These are phyloP conservation scores for Monocercomonoides exilis DNA, from an alignment of 78 protist species.

Conservation along the genomic window DNA sequence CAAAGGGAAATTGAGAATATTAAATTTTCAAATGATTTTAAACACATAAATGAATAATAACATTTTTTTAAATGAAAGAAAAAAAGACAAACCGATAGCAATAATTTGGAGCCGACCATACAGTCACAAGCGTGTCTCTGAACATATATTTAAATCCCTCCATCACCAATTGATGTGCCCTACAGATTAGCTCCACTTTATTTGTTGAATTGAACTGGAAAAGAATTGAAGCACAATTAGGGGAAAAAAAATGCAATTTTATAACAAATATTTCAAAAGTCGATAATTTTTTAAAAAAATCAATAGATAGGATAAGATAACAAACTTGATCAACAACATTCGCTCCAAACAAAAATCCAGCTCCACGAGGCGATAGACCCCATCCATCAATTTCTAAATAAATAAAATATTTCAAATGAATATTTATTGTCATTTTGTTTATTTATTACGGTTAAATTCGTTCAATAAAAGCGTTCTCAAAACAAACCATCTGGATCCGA, in stretches of 20 bases:
- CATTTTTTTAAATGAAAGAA: neutral
- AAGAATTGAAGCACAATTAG: neutral
- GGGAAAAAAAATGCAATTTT: too few relatives aligned
- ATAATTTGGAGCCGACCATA: conserved; percentile 57
- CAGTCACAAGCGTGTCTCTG: conserved; percentile 40
- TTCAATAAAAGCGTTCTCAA: neutral
- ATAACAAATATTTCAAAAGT: too few relatives aligned
- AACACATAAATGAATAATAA: neutral
- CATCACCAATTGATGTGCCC: conserved; percentile 56
- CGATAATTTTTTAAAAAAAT: too few relatives aligned
- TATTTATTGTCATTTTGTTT: neutral
- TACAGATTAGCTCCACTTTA: conserved; percentile 24
- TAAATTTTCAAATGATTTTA: too few relatives aligned
- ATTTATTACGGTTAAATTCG: neutral
- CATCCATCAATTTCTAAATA: conserved; percentile 26
- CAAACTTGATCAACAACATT: neutral
- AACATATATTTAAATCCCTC: conserved; percentile 53
- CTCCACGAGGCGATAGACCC: conserved; percentile 26
- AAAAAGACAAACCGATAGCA: conserved; percentile 14
- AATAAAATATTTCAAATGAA: neutral
- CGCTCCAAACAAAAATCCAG: conserved; percentile 33
- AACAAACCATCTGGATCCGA: conserved; percentile 18
- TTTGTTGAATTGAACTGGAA: conserved; percentile 22
- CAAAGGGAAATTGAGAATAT: too few relatives aligned
- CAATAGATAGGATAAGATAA: too few relatives aligned